Base-by-base conservation (phyloP, 495 filamentous ascomycete genomes). In the Talaromyces nanjingensis region DNA sequence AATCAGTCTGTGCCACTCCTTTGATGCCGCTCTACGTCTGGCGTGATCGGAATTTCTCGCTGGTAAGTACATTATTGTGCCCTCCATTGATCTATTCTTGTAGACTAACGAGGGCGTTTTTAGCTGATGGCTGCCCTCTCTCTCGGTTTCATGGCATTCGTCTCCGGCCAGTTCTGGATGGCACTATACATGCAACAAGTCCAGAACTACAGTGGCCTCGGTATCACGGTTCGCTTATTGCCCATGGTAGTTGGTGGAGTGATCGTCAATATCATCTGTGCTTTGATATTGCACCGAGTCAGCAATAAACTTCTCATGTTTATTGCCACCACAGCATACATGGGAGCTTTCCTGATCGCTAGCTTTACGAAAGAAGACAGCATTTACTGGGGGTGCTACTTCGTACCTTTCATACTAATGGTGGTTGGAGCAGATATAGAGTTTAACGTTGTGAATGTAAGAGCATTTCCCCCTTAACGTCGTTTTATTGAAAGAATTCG, bases 361-460 rank as follows among this genome's bases (percentile, higher is more conserved):
- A 74, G 73, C 53, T 71, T 76, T 47, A 74, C 76, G 66, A 71
- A 71, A 47, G 69, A 83, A 16, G 59, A 70, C 4, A 78, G 77
- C 69, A 67, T 72, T 20, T 91, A 87, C 71, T 91, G 86, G 85
- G 70, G 70, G 8, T 78, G 70, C 42, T 80, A 77, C 2, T 87
- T 89, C 68, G 75, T 76, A 0, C 81, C 78, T 0, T 68, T 81
- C 27, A 59, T 79, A 3, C 74, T 86, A 31, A 80, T 77, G 49
- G 81, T 85, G 1, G 71, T 85, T 2, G 80, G 79, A 47, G 79
- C 83, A 0, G 87, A 89, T 67, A 75, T 80, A 4, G 76, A 87
- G 8, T 90, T 88, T 72, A 84, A 81, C 7, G 79, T 88, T 6
- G 81, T 84, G 2, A 87, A 87, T 63, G 73, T 77, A 64, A 20